Evolutionary conservation across 257 asterid genomes (phyloP).

Genomic region (Solanum arcanum): DNA sequence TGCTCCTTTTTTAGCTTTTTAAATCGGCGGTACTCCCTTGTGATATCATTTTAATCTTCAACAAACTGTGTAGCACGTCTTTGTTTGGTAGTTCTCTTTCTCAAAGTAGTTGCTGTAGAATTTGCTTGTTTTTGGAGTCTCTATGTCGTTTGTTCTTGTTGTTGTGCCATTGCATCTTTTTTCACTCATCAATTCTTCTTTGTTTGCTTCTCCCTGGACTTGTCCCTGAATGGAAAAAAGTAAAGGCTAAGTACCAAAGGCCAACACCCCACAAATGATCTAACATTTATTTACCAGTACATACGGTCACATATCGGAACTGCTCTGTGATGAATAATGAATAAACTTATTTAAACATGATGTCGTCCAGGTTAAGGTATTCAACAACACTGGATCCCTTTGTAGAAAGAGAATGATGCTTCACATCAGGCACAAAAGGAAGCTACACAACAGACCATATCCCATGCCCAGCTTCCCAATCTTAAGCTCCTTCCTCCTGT

Average conservation of each 20-base stretch:
- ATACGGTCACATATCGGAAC: neutral
- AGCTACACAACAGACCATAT: conserved; percentile 72
- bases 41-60: conserved; percentile 78
- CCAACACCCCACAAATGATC: neutral
- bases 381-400: conserved; percentile 61
- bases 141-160: conserved; percentile 20
- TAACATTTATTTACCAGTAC: neutral
- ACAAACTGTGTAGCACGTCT: conserved; percentile 72
- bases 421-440: conserved; percentile 83
- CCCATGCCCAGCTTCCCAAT: conserved; percentile 98
- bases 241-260: neutral
- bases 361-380: conserved; percentile 56
- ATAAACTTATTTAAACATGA: conserved; percentile 40
- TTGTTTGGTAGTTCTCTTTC: conserved; percentile 77
- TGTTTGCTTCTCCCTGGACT: conserved; percentile 76
- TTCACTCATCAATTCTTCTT: conserved; percentile 57
- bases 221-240: conserved; percentile 45
- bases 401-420: conserved; percentile 67
- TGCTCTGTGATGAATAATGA: neutral
- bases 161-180: conserved; percentile 37
- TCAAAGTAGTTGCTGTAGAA: conserved; percentile 22
- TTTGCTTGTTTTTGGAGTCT: conserved; percentile 27
- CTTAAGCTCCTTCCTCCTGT: conserved; percentile 93
- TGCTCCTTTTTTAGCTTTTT: conserved; percentile 60
- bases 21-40: conserved; percentile 59